Evolutionary conservation across 129 eudicot species (phyloP), one percentile per base, ranked within the genome.

Genomic region (Sambucus nigra): DNA sequence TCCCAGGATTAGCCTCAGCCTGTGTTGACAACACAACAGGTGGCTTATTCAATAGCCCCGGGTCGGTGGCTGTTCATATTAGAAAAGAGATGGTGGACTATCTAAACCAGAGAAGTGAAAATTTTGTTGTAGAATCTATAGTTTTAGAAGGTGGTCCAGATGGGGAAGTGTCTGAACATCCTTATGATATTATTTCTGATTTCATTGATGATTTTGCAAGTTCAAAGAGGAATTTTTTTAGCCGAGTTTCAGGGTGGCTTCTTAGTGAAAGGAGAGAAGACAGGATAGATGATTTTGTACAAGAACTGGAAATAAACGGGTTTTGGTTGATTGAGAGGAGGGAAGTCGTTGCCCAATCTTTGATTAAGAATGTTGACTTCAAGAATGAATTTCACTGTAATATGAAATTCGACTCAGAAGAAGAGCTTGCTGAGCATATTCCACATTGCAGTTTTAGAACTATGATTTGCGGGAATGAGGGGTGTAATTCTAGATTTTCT

Each of bases 1-100:
- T 91, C 40, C 83, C 93, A 2, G 98, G 98, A 58, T 77, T 91
- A 63, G 88, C 98, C 39, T 76, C 95, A 38, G 84, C 95, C 47
- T 85, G 95, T 47, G 73, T 91, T 23, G 98, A 91, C 79, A 82
- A 74, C 86, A 91, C 98, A 2, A 76, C 81, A 0, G 98, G 98
- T 7, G 98, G 76, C 59, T 25, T 91, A 60, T 81, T 91, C 61
- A 79, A 53, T 25, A 85, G 50, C 57, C 88, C 94, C 1, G 94
- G 69, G 45, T 54, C 98, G 13, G 84, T 91, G 63, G 95, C 98
- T 20, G 84, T 71, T 40, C 84, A 74, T 42, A 64, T 79, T 40
- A 63, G 89, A 63, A 85, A 77, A 72, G 95, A 91, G 53, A 91
- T 91, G 95, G 65, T 77, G 29, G 94, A 81, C 67, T 76, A 73